These are phyloP conservation scores for Cyclotella baltica DNA, from an alignment of 108 stramenopile genomes.

Conservation along the genomic window DNA sequence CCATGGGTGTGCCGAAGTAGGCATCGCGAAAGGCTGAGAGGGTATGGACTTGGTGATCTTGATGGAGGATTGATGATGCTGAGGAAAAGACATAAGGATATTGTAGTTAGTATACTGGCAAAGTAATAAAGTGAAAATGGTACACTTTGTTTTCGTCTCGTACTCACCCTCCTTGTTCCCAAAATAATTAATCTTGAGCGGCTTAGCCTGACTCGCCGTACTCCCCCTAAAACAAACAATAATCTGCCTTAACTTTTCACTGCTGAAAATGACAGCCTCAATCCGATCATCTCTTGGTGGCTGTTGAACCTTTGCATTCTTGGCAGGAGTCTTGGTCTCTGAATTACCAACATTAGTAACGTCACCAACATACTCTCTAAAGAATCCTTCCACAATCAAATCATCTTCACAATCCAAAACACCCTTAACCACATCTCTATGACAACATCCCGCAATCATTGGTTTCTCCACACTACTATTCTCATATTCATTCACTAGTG, in stretches of 20 bases:
- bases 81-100: too few species aligned
- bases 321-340: not conserved
- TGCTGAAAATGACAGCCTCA: slow-evolving; percentile 71
- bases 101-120: too few species aligned
- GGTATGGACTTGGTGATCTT: slow-evolving; percentile 43
- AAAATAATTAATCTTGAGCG: slow-evolving; percentile 43
- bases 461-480: slow-evolving; percentile 24
- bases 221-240: slow-evolving; percentile 78
- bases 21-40: slow-evolving; percentile 48
- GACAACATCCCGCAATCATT: slow-evolving; percentile 48
- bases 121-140: too few species aligned
- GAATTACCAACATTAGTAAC: not conserved
- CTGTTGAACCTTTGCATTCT: not conserved
- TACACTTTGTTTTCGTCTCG: too few species aligned
- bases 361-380: slow-evolving; percentile 44
- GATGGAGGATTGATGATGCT: slow-evolving; percentile 40
- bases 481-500: slow-evolving; percentile 53
- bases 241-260: slow-evolving; percentile 67
- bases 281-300: slow-evolving; percentile 44
- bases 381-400: slow-evolving; percentile 62
- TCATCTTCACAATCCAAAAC: slow-evolving; percentile 68
- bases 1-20: slow-evolving; percentile 60
- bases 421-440: slow-evolving; percentile 64
- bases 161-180: slow-evolving; percentile 53
- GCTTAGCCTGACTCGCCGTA: slow-evolving; percentile 68